A percentile compares a stretch with the other conserved stretches of the same genome.
These are phyloP conservation scores for Neofusicoccum cordaticola DNA, from an alignment of 2,329 filamentous ascomycete genomes.

Conservation along the genomic window DNA sequence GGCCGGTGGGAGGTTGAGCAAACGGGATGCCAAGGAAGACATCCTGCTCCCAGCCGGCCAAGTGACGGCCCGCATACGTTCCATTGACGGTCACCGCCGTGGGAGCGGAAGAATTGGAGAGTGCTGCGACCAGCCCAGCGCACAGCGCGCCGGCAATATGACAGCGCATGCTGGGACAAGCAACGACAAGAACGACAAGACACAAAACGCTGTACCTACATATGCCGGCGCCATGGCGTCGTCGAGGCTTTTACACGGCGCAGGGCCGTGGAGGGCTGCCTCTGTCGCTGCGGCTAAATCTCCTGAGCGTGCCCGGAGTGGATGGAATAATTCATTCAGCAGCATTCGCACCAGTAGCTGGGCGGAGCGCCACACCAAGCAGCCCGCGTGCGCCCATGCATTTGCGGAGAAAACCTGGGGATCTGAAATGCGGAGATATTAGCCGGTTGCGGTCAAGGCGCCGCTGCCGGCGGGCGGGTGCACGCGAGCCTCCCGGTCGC, in stretches of 20 bases:
- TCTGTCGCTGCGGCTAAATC: constrained; percentile 2
- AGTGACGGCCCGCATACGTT: constrained; percentile 13
- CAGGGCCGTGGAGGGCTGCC: neutral
- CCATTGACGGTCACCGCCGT: constrained; percentile 15
- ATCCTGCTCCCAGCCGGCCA: constrained; percentile 18
- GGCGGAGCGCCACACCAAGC: neutral
- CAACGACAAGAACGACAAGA: neutral
- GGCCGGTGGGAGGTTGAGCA: constrained; percentile 32
- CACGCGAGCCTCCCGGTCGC: neutral
- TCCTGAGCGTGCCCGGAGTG: neutral
- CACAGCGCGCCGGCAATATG: neutral
- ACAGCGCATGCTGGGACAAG: neutral
- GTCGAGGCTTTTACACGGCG: neutral
- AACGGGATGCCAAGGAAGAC: constrained; percentile 35
- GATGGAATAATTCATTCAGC: constrained; percentile 7
- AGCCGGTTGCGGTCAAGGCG: neutral
- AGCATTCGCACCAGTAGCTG: neutral
- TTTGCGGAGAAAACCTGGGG: neutral
- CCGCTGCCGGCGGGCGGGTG: neutral
- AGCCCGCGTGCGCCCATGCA: neutral
- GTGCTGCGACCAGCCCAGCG: neutral
- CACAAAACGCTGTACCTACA: neutral
- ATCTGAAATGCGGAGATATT: neutral
- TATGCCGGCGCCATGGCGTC: neutral
- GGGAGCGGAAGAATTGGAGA: constrained; percentile 7